Evolutionary conservation across 1,284 basidiomycete species (phyloP).

Genomic region (Abortiporus biennis): DNA sequence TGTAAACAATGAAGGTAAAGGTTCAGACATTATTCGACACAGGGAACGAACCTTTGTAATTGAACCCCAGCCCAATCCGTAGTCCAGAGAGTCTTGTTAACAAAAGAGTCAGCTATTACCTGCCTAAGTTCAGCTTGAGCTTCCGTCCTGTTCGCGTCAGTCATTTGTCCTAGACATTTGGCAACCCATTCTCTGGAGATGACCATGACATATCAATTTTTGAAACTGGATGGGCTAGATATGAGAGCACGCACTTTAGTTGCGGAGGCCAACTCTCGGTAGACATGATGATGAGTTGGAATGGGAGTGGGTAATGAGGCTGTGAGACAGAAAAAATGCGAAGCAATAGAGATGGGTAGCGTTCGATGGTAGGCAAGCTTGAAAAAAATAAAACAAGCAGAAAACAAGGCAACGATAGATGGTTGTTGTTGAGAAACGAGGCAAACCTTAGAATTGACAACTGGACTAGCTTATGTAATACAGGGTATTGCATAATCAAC

Average conservation of each 20-base stretch:
- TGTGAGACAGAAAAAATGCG: too few relatives aligned
- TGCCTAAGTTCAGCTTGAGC: conserved; percentile 79
- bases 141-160: conserved; percentile 65
- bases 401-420: too few relatives aligned
- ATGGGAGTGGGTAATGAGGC: too few relatives aligned
- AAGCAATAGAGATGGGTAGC: too few relatives aligned
- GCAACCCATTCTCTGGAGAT: conserved; percentile 77
- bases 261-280: conserved; percentile 32
- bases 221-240: background rate
- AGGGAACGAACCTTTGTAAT: conserved; percentile 69
- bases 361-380: too few relatives aligned
- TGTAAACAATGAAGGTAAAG: too few relatives aligned
- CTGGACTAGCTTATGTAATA: too few relatives aligned
- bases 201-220: conserved; percentile 6
- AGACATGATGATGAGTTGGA: conserved; percentile 20
- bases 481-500: too few relatives aligned
- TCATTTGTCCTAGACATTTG: conserved; percentile 77
- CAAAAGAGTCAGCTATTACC: conserved; percentile 82
- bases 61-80: conserved; percentile 84
- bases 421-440: too few relatives aligned
- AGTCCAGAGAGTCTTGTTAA: conserved; percentile 76
- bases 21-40: too few relatives aligned
- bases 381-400: too few relatives aligned
- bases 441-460: too few relatives aligned
- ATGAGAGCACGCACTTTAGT: conserved; percentile 25